Conservation (phyloP, 169 alveolate genomes). For the Plasmodium yoelii region DNA sequence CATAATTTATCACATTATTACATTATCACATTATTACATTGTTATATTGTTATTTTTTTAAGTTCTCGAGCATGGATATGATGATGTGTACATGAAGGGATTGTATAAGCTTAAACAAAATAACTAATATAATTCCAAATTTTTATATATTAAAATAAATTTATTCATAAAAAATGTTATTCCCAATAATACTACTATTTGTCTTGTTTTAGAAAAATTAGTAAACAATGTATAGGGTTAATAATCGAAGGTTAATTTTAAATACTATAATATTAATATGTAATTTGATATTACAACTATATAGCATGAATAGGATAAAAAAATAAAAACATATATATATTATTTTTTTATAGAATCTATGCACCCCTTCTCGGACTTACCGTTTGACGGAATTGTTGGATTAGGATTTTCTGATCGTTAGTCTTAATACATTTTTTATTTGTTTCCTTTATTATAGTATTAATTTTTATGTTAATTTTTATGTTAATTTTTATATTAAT, state of each 20-base stretch:
- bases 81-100: slow-evolving; percentile 81
- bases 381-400: slow-evolving; percentile 95
- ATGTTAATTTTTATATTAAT: no score
- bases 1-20: not conserved
- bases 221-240: slow-evolving; percentile 91
- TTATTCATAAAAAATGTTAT: not conserved
- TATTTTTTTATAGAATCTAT: slow-evolving; percentile 81
- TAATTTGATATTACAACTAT: not conserved
- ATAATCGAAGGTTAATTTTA: slow-evolving; percentile 86
- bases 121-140: not conserved
- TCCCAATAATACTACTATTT: not conserved
- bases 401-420: slow-evolving; percentile 92
- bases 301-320: not conserved
- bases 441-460: slow-evolving; percentile 1
- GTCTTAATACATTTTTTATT: slow-evolving; percentile 15
- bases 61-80: slow-evolving; percentile 84
- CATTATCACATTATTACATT: not conserved
- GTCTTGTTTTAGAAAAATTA: slow-evolving; percentile 80
- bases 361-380: slow-evolving; percentile 92
- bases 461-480: not conserved
- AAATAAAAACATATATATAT: slow-evolving; percentile 1
- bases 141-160: not conserved
- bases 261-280: not conserved
- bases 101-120: slow-evolving; percentile 78
- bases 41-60: no score